Base-by-base conservation (phyloP, 495 filamentous ascomycete genomes). In the Tuber indicum region DNA sequence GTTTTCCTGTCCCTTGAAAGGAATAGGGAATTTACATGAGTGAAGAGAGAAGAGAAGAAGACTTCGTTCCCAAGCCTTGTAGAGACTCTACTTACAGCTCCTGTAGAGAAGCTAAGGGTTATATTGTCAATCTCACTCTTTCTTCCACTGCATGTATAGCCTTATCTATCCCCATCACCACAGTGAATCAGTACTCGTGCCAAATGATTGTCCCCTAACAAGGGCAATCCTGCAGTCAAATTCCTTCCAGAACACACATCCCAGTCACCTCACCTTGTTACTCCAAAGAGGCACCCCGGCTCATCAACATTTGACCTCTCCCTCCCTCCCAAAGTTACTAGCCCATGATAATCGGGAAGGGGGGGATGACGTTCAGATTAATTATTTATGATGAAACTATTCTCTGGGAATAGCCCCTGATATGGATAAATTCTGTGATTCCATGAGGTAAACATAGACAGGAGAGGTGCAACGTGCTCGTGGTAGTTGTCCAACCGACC, bases 241-340 rank as follows among this genome's bases (percentile, higher is more conserved):
- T 26, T 66, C 58, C 26, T 66, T 66, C 58, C 58, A 66, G 58
- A 66, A 66, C 58, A 66, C 52, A 62, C 58, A 66, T 12, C 58
- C 58, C 26, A 66, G 58, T 36, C 32, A 19, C 58, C 16, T 66
- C 26, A 66, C 26, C 12, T 32, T 66, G 58, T 32, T 32, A n/a
- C 58, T 26, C 10, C 58, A 66, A 66, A 66, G 4, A 66, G 4
- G 26, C 14, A 36, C 17, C 58, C 58, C 58, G 0, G 58, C 5
- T 36, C 58, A 66, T 36, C 58, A 66, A 36, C 14, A 26, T 7
- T 66, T 36, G 26, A 36, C 23, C n/a, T 58, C 26, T 36, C 26
- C 14, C 58, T 36, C 26, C 39, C 58, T 36, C 26, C 58, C 10
- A 0, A 14, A 26, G 58, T 36, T 66, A 17, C 58, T 5, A 14